Evolutionary conservation across 2,329 filamentous ascomycete species (phyloP).

Genomic region (Pestalotiopsis fici): DNA sequence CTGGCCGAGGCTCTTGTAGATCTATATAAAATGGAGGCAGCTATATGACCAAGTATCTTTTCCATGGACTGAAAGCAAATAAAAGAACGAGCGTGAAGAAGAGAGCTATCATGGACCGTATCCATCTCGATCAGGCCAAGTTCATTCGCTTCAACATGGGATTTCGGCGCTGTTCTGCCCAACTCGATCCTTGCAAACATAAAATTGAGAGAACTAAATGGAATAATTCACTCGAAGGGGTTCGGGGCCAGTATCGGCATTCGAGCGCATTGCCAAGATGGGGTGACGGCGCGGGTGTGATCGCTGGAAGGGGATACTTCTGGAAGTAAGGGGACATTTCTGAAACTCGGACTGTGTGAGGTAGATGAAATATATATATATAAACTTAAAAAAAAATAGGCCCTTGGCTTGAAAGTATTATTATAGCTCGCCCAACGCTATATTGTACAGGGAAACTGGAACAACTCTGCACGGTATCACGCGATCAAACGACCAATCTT

Average conservation of each 20-base stretch:
- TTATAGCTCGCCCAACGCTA: background rate
- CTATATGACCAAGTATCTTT: no score
- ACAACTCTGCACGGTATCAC: background rate
- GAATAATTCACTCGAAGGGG: no score
- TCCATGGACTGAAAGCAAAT: no score
- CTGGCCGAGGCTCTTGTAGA: background rate
- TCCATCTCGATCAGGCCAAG: no score
- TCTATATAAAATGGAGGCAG: background rate
- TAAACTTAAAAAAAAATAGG: no score
- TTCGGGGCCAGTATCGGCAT: no score
- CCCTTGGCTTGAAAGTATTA: background rate
- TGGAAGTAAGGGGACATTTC: background rate
- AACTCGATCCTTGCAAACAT: no score
- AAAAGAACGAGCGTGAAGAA: no score
- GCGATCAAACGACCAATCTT: background rate
- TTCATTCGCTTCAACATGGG: no score
- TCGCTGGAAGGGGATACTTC: background rate
- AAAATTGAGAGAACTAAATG: no score
- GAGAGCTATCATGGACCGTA: no score
- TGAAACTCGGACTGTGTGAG: background rate
- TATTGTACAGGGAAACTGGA: background rate
- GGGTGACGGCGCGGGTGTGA: background rate
- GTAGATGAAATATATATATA: slow-evolving; percentile 7
- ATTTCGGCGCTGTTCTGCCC: no score
- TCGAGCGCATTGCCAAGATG: background rate